phyloP scores from a whole-genome alignment of 2,329 filamentous ascomycete genomes.

The Macrophomina phaseolina region DNA sequence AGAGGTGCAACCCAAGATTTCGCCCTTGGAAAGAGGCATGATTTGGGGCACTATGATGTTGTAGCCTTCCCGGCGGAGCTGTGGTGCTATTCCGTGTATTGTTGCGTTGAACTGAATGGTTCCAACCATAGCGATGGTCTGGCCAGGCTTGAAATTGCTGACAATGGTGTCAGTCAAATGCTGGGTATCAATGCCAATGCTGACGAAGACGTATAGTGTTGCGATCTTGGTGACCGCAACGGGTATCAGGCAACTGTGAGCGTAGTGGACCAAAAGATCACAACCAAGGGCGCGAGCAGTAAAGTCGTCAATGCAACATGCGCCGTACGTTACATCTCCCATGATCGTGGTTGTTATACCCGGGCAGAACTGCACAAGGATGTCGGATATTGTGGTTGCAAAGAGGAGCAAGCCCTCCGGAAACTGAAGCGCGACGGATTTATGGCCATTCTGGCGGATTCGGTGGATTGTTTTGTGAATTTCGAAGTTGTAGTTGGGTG shows the following conservation, averaged over 20 bases:
- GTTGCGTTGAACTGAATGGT: slow-evolving; percentile 99
- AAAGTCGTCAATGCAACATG: slow-evolving; percentile 98
- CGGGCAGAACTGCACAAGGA: slow-evolving; percentile 90
- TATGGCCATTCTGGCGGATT: slow-evolving; percentile 79
- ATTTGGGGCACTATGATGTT: slow-evolving; percentile 89
- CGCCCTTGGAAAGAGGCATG: slow-evolving; percentile 87
- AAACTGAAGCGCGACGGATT: slow-evolving; percentile 91
- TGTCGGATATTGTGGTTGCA: slow-evolving; percentile 96
- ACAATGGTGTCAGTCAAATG: slow-evolving; percentile 87
- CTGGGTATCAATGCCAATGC: slow-evolving; percentile 91
- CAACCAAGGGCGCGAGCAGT: slow-evolving; percentile 93
- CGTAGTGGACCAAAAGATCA: slow-evolving; percentile 94
- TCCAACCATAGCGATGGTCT: slow-evolving; percentile 89
- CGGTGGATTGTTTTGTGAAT: slow-evolving; percentile 98
- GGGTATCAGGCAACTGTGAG: slow-evolving; percentile 94
- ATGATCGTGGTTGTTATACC: slow-evolving; percentile 94
- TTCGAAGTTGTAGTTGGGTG: slow-evolving; percentile 97
- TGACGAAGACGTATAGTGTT: slow-evolving; percentile 96
- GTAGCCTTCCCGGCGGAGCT: slow-evolving; percentile 84
- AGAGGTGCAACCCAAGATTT: slow-evolving; percentile 97
- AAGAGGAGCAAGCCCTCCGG: slow-evolving; percentile 94
- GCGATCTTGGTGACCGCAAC: slow-evolving; percentile 97
- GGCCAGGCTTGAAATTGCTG: slow-evolving; percentile 83
- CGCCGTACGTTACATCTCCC: slow-evolving; percentile 98
- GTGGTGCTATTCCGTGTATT: slow-evolving; percentile 80